These are phyloP conservation scores for Boletellus dicymbophilus DNA, from an alignment of 1,284 basidiomycete genomes.

Conservation along the genomic window DNA sequence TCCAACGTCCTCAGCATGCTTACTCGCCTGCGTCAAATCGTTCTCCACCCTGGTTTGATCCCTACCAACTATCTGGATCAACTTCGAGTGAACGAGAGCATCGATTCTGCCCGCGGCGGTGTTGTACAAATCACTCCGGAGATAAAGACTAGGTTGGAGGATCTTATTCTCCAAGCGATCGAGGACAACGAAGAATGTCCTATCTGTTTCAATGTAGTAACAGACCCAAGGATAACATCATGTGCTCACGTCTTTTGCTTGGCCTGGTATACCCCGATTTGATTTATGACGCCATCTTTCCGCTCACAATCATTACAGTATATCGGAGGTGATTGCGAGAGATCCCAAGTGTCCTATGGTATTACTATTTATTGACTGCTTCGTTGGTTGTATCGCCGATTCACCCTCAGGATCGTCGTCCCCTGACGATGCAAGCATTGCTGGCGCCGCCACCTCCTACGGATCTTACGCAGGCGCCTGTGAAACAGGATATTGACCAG, in stretches of 20 bases:
- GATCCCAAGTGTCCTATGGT: slow-evolving; percentile 84
- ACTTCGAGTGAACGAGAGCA: slow-evolving; percentile 43
- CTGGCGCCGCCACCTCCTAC: slow-evolving; percentile 67
- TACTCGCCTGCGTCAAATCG: slow-evolving; percentile 86
- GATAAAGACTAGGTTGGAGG: slow-evolving; percentile 60
- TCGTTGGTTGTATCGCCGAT: slow-evolving; percentile 6
- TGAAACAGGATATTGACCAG: slow-evolving; percentile 42
- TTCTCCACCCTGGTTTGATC: slow-evolving; percentile 78
- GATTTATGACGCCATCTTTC: background rate
- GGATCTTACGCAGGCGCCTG: slow-evolving; percentile 61
- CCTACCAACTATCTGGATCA: slow-evolving; percentile 78
- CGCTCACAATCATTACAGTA: slow-evolving; percentile 42
- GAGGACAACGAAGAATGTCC: slow-evolving; percentile 87
- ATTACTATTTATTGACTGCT: slow-evolving; percentile 6
- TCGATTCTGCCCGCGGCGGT: slow-evolving; percentile 30
- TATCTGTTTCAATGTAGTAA: slow-evolving; percentile 69
- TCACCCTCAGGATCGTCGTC: slow-evolving; percentile 64
- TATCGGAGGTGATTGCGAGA: slow-evolving; percentile 64
- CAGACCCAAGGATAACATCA: slow-evolving; percentile 75
- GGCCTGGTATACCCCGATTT: slow-evolving; percentile 51
- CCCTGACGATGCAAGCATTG: slow-evolving; percentile 59
- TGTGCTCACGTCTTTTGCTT: slow-evolving; percentile 82
- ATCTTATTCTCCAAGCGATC: slow-evolving; percentile 63
- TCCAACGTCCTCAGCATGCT: slow-evolving; percentile 80
- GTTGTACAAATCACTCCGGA: slow-evolving; percentile 46